phyloP scores from a whole-genome alignment of 2,329 filamentous ascomycete genomes.

The Alternaria longipes region DNA sequence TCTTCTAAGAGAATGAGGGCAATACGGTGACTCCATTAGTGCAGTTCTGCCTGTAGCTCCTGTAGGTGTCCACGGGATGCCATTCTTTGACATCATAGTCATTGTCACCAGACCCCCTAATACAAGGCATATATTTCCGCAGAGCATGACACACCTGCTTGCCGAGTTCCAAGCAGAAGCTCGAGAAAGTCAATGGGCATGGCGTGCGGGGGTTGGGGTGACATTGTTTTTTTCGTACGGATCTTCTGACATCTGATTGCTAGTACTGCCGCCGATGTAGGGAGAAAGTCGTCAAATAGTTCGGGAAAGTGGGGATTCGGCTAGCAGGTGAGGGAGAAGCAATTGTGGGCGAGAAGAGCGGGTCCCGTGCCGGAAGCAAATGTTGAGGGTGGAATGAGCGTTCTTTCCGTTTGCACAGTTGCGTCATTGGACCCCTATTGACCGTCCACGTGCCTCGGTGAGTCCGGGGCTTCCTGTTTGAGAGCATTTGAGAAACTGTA shows the following conservation, averaged over 20 bases:
- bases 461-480: neutral
- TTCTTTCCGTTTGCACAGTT: neutral
- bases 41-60: too few relatives aligned
- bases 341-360: neutral
- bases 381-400: neutral
- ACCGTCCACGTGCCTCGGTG: neutral
- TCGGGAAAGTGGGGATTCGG: neutral
- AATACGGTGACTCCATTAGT: too few relatives aligned
- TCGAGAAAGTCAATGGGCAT: slow-evolving; percentile 14
- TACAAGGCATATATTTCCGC: neutral
- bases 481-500: neutral
- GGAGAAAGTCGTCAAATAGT: neutral
- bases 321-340: neutral
- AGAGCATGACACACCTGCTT: slow-evolving; percentile 16
- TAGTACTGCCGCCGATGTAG: slow-evolving; percentile 2
- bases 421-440: slow-evolving; percentile 7
- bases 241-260: neutral
- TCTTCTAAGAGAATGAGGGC: slow-evolving; percentile 7
- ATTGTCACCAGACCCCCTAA: neutral
- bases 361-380: neutral
- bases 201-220: neutral
- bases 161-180: slow-evolving; percentile 19
- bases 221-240: neutral
- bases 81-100: neutral
- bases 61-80: neutral